phyloP scores from a whole-genome alignment of 1,139 yeast species.

The Taiozyma sp. region DNA sequence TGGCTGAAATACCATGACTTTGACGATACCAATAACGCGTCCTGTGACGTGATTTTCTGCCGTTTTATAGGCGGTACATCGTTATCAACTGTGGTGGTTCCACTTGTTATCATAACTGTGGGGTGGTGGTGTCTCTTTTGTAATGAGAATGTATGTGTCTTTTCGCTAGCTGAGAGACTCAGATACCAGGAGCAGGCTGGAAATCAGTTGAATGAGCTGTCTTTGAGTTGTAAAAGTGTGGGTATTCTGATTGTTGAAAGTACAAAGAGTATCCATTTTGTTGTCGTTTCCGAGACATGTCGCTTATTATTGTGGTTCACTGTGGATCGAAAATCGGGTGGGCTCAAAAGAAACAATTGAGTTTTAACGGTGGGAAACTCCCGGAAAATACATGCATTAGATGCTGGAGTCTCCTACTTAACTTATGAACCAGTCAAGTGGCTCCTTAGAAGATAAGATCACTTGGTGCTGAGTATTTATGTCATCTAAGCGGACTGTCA shows the following conservation, averaged over 20 bases:
- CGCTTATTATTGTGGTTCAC: neutral
- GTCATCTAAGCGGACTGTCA: neutral
- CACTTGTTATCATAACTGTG: neutral
- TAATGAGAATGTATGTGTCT: too few relatives aligned
- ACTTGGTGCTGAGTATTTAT: too few relatives aligned
- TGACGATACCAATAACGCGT: neutral
- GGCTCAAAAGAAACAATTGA: neutral
- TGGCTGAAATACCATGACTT: conserved; percentile 7
- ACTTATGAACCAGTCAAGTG: too few relatives aligned
- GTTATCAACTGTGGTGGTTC: neutral
- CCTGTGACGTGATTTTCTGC: neutral
- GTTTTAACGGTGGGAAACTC: too few relatives aligned
- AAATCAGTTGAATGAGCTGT: neutral
- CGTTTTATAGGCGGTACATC: neutral
- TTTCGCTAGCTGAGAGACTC: neutral
- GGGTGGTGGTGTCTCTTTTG: neutral
- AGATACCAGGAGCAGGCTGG: neutral
- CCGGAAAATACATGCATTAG: too few relatives aligned
- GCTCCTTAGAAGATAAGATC: too few relatives aligned
- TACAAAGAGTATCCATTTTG: neutral
- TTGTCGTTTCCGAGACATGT: neutral
- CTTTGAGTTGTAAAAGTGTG: neutral
- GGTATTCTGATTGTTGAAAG: neutral
- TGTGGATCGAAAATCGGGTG: neutral
- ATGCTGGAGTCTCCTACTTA: too few relatives aligned